Conservation (phyloP, 1,284 basidiomycete genomes). For the Heterobasidion parviporum region DNA sequence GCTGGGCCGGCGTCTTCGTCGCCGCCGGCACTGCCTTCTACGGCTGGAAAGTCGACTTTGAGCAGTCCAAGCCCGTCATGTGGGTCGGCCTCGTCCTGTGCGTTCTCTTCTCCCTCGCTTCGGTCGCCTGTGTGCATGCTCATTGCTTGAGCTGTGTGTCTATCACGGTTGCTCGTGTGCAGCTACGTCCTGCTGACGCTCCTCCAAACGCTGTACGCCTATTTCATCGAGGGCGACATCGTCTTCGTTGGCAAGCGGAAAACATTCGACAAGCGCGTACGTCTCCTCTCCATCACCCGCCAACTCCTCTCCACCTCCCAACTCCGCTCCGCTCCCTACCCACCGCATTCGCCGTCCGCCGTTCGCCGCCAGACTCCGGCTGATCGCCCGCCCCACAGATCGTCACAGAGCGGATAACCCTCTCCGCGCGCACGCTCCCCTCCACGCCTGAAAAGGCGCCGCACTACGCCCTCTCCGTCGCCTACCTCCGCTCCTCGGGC, state of each 20-base stretch:
- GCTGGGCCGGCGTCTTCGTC: constrained; percentile 77
- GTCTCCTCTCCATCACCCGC: constrained; percentile 17
- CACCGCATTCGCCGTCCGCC: background rate
- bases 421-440: constrained; percentile 57
- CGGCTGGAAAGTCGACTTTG: constrained; percentile 80
- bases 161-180: constrained; percentile 1
- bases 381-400: constrained; percentile 39
- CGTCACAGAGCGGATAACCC: constrained; percentile 72
- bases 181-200: constrained; percentile 71
- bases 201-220: constrained; percentile 69
- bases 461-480: constrained; percentile 52
- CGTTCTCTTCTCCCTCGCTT: constrained; percentile 21
- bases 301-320: background rate
- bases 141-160: background rate
- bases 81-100: constrained; percentile 72
- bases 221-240: constrained; percentile 72
- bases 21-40: constrained; percentile 77
- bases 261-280: constrained; percentile 72
- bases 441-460: constrained; percentile 34
- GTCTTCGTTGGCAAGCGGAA: constrained; percentile 81
- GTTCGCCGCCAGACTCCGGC: background rate
- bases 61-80: constrained; percentile 73
- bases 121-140: background rate
- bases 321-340: background rate
- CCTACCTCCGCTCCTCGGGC: constrained; percentile 67